Evolutionary conservation across 2,329 filamentous ascomycete genomes (phyloP).

Genomic region (Pseudopyricularia javanii): DNA sequence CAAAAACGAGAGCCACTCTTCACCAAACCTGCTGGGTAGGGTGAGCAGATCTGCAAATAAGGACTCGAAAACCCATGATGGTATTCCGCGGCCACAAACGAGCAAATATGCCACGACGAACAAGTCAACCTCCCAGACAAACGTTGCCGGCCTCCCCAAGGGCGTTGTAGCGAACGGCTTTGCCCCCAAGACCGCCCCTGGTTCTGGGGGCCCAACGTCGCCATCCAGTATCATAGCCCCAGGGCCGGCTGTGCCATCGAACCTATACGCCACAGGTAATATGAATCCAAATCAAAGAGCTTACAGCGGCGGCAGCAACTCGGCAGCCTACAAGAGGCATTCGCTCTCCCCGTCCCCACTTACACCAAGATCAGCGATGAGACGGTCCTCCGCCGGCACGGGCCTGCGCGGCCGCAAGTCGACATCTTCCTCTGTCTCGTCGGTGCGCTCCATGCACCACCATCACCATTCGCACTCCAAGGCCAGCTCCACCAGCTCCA

Average conservation of each 20-base stretch:
- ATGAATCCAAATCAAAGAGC: slow-evolving; percentile 2
- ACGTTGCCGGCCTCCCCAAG: slow-evolving; percentile 33
- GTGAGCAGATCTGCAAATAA: slow-evolving; percentile 32
- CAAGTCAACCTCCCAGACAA: slow-evolving; percentile 20
- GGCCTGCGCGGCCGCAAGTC: slow-evolving; percentile 87
- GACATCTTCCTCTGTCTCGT: slow-evolving; percentile 89
- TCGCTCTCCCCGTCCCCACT: slow-evolving; percentile 79
- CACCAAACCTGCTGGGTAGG: slow-evolving; percentile 44
- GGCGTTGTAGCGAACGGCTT: slow-evolving; percentile 41
- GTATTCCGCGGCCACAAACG: slow-evolving; percentile 46
- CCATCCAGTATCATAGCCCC: neutral
- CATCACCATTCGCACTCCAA: slow-evolving; percentile 84
- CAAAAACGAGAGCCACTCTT: slow-evolving; percentile 42
- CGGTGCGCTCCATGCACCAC: slow-evolving; percentile 81
- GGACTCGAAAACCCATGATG: slow-evolving; percentile 33
- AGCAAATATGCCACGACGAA: slow-evolving; percentile 34
- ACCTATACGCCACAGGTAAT: neutral
- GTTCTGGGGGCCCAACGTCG: slow-evolving; percentile 5
- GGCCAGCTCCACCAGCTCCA: slow-evolving; percentile 83
- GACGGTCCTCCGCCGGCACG: slow-evolving; percentile 68
- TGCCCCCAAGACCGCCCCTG: slow-evolving; percentile 14
- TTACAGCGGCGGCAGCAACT: slow-evolving; percentile 5
- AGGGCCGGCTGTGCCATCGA: neutral
- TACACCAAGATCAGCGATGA: slow-evolving; percentile 76
- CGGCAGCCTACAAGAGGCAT: slow-evolving; percentile 51